Evolutionary conservation across 1,284 basidiomycete species (phyloP).

Genomic region (Malassezia slooffiae): DNA sequence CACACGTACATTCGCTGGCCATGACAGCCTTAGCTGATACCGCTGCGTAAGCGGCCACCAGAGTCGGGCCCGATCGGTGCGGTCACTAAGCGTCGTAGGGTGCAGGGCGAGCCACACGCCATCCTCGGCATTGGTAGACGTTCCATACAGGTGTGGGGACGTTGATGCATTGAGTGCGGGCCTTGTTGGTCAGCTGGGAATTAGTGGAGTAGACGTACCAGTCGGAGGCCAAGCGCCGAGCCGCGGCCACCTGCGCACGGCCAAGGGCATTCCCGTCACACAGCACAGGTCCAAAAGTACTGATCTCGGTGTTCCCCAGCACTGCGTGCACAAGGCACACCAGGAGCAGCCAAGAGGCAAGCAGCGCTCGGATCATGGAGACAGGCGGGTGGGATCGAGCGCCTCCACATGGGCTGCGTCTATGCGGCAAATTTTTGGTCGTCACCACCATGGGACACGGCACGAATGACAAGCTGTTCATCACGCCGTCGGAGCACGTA

Average conservation of each 20-base stretch:
- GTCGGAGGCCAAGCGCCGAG: neutral
- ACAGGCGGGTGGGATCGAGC: neutral
- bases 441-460: constrained; percentile 32
- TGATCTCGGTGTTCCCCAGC: constrained; percentile 10
- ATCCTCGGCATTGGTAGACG: neutral
- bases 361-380: neutral
- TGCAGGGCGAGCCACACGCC: constrained; percentile 3
- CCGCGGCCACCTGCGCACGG: too few relatives aligned
- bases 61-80: too few relatives aligned
- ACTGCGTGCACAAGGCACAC: neutral
- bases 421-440: too few relatives aligned
- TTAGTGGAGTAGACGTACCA: constrained; percentile 8
- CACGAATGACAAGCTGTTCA: constrained; percentile 34
- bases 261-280: neutral
- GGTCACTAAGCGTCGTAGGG: constrained; percentile 1
- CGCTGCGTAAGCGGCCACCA: constrained; percentile 9
- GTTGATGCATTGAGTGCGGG: constrained; percentile 1
- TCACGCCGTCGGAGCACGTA: constrained; percentile 31
- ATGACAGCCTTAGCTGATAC: constrained; percentile 11
- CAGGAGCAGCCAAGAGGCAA: neutral
- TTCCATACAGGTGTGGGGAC: neutral
- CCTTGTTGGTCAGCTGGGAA: neutral
- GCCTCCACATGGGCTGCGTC: constrained; percentile 7
- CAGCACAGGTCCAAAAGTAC: constrained; percentile 2
- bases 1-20: constrained; percentile 11